Base-by-base conservation (phyloP, 768 basidiomycete species). In the Pleurotus djamor region DNA sequence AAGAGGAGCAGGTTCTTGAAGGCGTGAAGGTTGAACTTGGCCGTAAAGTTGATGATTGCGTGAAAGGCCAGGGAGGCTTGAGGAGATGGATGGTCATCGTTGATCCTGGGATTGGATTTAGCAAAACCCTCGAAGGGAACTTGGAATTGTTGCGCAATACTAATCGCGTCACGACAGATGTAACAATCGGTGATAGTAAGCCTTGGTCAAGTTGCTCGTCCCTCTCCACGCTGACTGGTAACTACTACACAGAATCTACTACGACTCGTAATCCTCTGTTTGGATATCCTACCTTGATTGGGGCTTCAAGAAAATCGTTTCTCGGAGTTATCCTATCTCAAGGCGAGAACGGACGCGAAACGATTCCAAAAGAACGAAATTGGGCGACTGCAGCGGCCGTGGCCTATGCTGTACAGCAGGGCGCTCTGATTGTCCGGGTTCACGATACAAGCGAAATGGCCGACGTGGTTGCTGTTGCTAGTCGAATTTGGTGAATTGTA, bases 21-120 rank as follows among this genome's bases (percentile, higher is more conserved):
- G 92, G 86, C 14, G 86, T 98, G 0, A 77, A 82, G 6, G 65
- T 72, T 0, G 96, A 98, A 69, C 80, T 96, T 1, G 91, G 89
- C 0, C 73, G 71, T 43, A 88, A 87, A 64, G 83, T 94, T 1
- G 79, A 87, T 8, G 65, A 69, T 7, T 83, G 90, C 28, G 80
- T 97, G 21, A 79, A 75, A 33, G 89, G 88, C 0, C 77, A 71
- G 51, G 87, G 86, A 0, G 92, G 94, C 0, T 72, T 98, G 8
- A 79, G 92, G 58, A 75, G 91, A 52, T 98, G 96, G 96, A 81
- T 92, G 60, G 84, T 98, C 61, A 81, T 98, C 55, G 81, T 89
- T 28, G 97, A 98, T 74, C 93, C 96, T 3, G 96, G 96, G 0
- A 76, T 98, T 55, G 96, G 97, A 36, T 99, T 98, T 71, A 96